Evolutionary conservation across 108 stramenopile species (phyloP).

Genomic region (Skeletonema grethae): DNA sequence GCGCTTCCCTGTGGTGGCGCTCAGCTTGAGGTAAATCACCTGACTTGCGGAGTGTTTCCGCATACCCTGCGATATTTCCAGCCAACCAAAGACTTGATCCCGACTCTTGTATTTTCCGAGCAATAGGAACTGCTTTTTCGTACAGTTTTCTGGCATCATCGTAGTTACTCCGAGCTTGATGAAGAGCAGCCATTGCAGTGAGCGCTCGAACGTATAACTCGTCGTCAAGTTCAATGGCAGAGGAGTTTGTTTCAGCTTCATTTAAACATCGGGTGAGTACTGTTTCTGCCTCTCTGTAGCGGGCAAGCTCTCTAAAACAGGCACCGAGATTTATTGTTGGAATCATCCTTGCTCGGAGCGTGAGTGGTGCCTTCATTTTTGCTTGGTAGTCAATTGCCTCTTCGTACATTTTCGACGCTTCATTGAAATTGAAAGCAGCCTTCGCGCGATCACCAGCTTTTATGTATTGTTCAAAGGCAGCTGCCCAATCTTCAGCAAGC

Average conservation of each 20-base stretch:
- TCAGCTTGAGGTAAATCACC: conserved; percentile 53
- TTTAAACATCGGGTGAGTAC: conserved; percentile 47
- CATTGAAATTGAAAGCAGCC: conserved; percentile 46
- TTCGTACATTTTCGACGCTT: conserved; percentile 54
- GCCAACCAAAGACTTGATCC: conserved; percentile 51
- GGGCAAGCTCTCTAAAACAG: conserved; percentile 47
- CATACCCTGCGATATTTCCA: conserved; percentile 51
- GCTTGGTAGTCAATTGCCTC: conserved; percentile 48
- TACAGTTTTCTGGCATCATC: conserved; percentile 41
- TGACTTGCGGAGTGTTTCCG: conserved; percentile 47
- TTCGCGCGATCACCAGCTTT: conserved; percentile 47
- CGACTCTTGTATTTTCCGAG: conserved; percentile 53
- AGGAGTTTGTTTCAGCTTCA: conserved; percentile 28
- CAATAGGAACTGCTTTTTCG: conserved; percentile 50
- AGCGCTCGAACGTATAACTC: conserved; percentile 44
- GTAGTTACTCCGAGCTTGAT: conserved; percentile 50
- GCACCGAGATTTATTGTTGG: conserved; percentile 50
- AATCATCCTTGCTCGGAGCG: conserved; percentile 39
- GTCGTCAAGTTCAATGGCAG: conserved; percentile 31
- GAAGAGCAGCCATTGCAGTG: conserved; percentile 44
- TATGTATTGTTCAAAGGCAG: conserved; percentile 49
- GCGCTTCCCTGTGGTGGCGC: conserved; percentile 44
- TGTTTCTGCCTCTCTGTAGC: conserved; percentile 52
- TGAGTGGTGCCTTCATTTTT: conserved; percentile 32
- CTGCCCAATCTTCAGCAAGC: conserved; percentile 47